Evolutionary conservation across 192 early-diverging fungal genomes (phyloP).

Genomic region (Coemansia guatemalensis): DNA sequence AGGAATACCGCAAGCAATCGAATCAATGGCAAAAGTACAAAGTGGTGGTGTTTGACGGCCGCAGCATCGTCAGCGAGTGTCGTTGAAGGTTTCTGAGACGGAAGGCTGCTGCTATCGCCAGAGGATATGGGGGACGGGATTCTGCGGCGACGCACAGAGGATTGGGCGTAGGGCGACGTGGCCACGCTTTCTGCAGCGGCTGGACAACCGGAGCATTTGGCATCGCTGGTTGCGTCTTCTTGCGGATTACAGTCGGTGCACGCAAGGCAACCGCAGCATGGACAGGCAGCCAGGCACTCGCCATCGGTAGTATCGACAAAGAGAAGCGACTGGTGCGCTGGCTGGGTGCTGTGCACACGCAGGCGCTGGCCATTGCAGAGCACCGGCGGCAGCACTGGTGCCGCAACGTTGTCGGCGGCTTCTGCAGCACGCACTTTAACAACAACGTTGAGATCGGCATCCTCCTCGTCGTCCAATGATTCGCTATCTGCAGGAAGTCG

Average conservation of each 20-base stretch:
- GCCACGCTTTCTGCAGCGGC: neutral
- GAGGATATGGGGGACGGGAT: neutral
- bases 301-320: conserved; percentile 23
- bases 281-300: conserved; percentile 12
- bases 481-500: conserved; percentile 13
- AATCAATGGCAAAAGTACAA: neutral
- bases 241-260: neutral
- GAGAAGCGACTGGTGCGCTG: conserved; percentile 24
- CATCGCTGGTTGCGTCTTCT: conserved; percentile 11
- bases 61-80: neutral
- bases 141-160: neutral
- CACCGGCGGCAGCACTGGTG: neutral
- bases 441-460: neutral
- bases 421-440: conserved; percentile 6
- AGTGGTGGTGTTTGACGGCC: neutral
- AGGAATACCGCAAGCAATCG: conserved; percentile 32
- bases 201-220: neutral
- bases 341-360: conserved; percentile 24
- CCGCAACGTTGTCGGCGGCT: neutral
- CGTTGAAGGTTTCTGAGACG: neutral
- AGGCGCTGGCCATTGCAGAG: conserved; percentile 39
- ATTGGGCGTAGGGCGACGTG: neutral
- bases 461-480: neutral
- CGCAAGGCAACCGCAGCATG: conserved; percentile 17
- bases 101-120: neutral